Base-by-base conservation (phyloP, 2,329 filamentous ascomycete species). In the Paracamarosporium sp. region DNA sequence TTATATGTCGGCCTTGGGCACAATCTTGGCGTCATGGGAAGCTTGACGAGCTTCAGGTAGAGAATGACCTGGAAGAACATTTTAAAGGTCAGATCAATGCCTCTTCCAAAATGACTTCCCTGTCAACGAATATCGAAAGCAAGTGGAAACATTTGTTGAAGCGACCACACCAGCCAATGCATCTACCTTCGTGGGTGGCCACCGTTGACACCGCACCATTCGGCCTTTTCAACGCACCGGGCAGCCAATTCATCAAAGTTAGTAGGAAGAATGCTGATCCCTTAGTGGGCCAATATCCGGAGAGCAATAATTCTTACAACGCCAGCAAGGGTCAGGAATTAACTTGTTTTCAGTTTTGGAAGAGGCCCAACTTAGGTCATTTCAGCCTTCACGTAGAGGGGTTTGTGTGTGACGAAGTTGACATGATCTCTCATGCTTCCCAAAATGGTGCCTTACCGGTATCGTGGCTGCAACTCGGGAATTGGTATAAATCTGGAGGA, bases 1-100 rank as follows among this genome's bases (percentile, higher is more conserved):
- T 79, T 8, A 62, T 80, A 5, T 78, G 77, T 40, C 63, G 77
- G 4, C 77, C 77, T 0, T 80, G 78, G 78, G 75, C 76, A 1
- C 65, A 48, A 6, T 53, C 58, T 4, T 27, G 25, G 38, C 17
- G 38, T 4, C 38, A 17, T 4, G 22, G 25, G 36, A 28, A 28
- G 20, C 5, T 25, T n/a, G 36, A 24, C 15, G 43, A 41, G 33
- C 27, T 22, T 33, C 40, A 36, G 30, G 50, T n/a, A n/a, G n/a
- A n/a, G n/a, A n/a, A n/a, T n/a, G 25, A 44, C 30, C 25, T 17
- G 15, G 8, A 13, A 30, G 17, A 11, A 41, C 9, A 27, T 22
- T 33, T 33, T 33, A 3, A 5, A 33, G 31, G 20, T n/a, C n/a
- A n/a, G n/a, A n/a, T n/a, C n/a, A n/a, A n/a, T n/a, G n/a, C n/a